Evolutionary conservation across 139 green algal genomes (phyloP).

Genomic region (Closterium sp.): DNA sequence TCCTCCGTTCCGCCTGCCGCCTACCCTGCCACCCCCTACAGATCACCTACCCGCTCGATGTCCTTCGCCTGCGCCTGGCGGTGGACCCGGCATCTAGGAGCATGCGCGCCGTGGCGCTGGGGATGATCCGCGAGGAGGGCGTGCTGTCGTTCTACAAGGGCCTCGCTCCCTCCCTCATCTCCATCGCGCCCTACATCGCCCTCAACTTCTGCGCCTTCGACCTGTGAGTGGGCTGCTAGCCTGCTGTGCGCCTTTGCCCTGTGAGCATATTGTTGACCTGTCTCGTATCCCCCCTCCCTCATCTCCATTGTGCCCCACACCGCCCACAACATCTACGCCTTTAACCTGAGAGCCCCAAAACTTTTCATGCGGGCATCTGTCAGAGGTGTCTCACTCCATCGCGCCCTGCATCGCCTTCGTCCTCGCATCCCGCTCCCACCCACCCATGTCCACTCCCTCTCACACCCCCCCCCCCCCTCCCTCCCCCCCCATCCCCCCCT

Average conservation of each 20-base stretch:
- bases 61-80: conserved; percentile 80
- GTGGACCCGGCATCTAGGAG: conserved; percentile 67
- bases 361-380: too few relatives aligned
- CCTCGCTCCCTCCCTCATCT: conserved; percentile 80
- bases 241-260: too few relatives aligned
- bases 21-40: neutral
- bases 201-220: conserved; percentile 95
- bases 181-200: conserved; percentile 90
- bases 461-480: too few relatives aligned
- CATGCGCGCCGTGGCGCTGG: conserved; percentile 10
- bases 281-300: too few relatives aligned
- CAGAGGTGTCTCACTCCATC: too few relatives aligned
- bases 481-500: too few relatives aligned
- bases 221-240: conserved; percentile 37
- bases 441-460: conserved; percentile 34
- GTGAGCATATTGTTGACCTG: too few relatives aligned
- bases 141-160: conserved; percentile 79
- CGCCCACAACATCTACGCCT: too few relatives aligned
- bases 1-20: too few relatives aligned
- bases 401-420: neutral
- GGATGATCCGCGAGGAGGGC: conserved; percentile 64
- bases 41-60: conserved; percentile 92
- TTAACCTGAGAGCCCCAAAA: too few relatives aligned
- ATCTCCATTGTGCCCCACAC: too few relatives aligned
- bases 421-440: neutral